phyloP scores from a whole-genome alignment of 2,329 filamentous ascomycete genomes.

The Aspergillus sojae region DNA sequence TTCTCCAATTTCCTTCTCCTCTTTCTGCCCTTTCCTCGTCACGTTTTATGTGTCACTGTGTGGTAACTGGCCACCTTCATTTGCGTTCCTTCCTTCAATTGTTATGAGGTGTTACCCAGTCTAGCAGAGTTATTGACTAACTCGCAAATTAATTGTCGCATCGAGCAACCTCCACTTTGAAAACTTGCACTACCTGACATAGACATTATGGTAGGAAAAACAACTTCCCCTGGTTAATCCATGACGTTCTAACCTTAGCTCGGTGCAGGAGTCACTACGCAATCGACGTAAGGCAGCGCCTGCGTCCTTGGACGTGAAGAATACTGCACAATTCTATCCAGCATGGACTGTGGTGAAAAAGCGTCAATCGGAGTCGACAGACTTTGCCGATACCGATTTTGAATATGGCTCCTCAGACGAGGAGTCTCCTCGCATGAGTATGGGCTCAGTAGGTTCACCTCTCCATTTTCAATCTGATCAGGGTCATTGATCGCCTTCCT shows the following conservation, averaged over 20 bases:
- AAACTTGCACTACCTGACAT: neutral
- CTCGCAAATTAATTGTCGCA: neutral
- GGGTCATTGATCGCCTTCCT: neutral
- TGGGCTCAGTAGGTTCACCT: constrained; percentile 28
- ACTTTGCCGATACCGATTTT: constrained; percentile 40
- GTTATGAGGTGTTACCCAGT: neutral
- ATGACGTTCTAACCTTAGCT: neutral
- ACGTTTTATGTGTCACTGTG: constrained; percentile 2
- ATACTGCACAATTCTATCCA: constrained; percentile 17
- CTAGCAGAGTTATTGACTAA: neutral
- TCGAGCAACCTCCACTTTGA: neutral
- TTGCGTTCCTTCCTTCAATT: neutral
- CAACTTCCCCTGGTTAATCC: neutral
- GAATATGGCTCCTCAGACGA: constrained; percentile 48
- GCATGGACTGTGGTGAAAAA: constrained; percentile 19
- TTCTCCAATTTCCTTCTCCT: neutral
- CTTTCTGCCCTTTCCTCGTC: neutral
- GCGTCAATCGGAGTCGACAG: constrained; percentile 38
- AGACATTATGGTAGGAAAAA: neutral
- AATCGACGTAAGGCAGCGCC: constrained; percentile 21
- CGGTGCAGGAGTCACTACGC: constrained; percentile 17
- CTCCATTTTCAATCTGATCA: neutral
- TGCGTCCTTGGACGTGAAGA: constrained; percentile 19
- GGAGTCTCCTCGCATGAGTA: constrained; percentile 59
- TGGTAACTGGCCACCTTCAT: constrained; percentile 1